Conservation (phyloP, 495 filamentous ascomycete genomes). For the Staphylotrichum longicolle region DNA sequence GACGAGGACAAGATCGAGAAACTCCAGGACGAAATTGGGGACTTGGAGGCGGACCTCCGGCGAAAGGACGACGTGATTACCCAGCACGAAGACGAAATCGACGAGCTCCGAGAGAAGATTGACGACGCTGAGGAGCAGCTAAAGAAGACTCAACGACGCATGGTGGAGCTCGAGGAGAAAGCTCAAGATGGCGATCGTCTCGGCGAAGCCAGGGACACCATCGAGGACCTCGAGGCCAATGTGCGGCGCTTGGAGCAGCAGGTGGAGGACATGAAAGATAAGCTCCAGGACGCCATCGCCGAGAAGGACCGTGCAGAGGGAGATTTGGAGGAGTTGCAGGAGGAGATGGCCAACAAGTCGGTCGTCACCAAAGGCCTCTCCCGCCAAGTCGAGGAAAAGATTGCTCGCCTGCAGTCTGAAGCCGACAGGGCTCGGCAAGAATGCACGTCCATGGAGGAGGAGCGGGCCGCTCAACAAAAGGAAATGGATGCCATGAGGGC, state of each 20-base stretch:
- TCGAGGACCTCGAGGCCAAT: constrained; percentile 46
- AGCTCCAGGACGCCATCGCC: constrained; percentile 60
- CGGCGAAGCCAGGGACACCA: constrained; percentile 54
- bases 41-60: constrained; percentile 58
- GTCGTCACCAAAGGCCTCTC: constrained; percentile 72
- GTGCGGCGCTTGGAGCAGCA: constrained; percentile 47
- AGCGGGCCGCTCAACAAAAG: constrained; percentile 39
- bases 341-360: constrained; percentile 77
- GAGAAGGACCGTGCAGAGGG: constrained; percentile 58
- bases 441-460: constrained; percentile 48
- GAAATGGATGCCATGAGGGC: constrained; percentile 48
- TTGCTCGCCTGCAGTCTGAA: constrained; percentile 62
- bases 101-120: constrained; percentile 47
- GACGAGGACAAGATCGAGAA: constrained; percentile 46
- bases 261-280: constrained; percentile 57
- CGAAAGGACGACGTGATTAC: constrained; percentile 49
- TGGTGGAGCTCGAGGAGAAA: constrained; percentile 61
- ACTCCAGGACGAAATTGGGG: constrained; percentile 58
- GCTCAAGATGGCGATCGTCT: constrained; percentile 53
- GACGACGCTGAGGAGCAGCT: constrained; percentile 53
- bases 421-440: constrained; percentile 59
- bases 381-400: constrained; percentile 71
- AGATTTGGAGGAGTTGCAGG: constrained; percentile 64
- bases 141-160: constrained; percentile 55
- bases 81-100: constrained; percentile 45